phyloP scores from a whole-genome alignment of 345 rosid genomes.

The Citropsis articulata region DNA sequence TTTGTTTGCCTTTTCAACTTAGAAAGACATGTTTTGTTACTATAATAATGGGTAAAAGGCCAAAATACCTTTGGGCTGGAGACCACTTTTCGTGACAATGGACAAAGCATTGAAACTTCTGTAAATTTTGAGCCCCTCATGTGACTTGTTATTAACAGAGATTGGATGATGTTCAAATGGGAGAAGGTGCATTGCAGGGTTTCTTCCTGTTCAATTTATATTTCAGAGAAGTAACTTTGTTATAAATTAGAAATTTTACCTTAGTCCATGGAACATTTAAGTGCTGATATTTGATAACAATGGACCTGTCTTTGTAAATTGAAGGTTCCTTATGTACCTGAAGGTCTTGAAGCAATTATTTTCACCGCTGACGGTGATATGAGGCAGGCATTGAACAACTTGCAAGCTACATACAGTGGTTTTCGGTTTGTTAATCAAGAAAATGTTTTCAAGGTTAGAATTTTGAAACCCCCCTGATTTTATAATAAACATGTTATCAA shows the following conservation, averaged over 20 bases:
- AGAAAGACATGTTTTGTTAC: not conserved
- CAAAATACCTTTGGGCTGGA: not conserved
- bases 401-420: conserved; percentile 94
- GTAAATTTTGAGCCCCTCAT: not conserved
- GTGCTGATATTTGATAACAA: not conserved
- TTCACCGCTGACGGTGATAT: conserved; percentile 99
- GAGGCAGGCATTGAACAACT: conserved; percentile 96
- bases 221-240: not conserved
- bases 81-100: not conserved
- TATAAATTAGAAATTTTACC: not conserved
- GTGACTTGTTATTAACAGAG: not conserved
- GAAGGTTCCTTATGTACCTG: conserved; percentile 90
- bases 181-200: not conserved
- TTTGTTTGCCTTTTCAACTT: not conserved
- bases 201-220: not conserved
- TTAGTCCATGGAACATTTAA: not conserved
- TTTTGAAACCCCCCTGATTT: not conserved
- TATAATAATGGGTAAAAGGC: not conserved
- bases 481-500: not conserved
- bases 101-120: not conserved
- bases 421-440: conserved; percentile 91
- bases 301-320: conserved; percentile 21
- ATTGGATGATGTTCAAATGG: not conserved
- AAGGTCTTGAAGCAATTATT: conserved; percentile 96
- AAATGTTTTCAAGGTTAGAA: conserved; percentile 89